Base-by-base conservation (phyloP, 2,329 filamentous ascomycete genomes). In the Cladophialophora yegresii region DNA sequence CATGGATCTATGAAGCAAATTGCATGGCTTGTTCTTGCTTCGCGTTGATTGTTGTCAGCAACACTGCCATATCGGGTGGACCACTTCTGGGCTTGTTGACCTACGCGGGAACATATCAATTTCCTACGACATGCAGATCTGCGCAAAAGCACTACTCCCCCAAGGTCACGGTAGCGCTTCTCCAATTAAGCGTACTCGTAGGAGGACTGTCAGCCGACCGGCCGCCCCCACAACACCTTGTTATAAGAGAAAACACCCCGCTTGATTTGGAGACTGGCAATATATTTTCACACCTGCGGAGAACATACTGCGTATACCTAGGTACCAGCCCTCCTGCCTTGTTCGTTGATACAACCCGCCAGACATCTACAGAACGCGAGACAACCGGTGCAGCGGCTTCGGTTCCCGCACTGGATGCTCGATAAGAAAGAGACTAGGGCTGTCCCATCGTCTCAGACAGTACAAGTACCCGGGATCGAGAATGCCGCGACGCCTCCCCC, bases 401-500 rank as follows among this genome's bases (percentile, higher is more conserved):
- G 16, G 16, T 16, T 43, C 2, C 36, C 36, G 5, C 36, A 43
- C 16, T 43, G 36, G n/a, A 43, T 43, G 36, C 36, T 43, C 36
- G 36, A 43, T 13, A 43, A 43, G 36, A 43, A 13, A 43, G 13
- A 7, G 36, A n/a, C 36, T 2, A 16, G 36, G 13, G 36, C 2
- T 20, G 36, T n/a, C 36, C 36, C 16, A 7, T 43, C 36, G 13
- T 6, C 16, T 16, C 36, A 43, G 8, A 16, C 36, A n/a, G 36
- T 5, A 8, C 36, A 6, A 43, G 36, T n/a, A n/a, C 36, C 36
- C 13, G 36, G n/a, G 8, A 43, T n/a, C 2, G 33, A 45, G 16
- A 36, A 45, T 50, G 53, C 32, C 40, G 8, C 20, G 43, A n/a
- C 45, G 33, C 43, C 32, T 26, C 64, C 67, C 10, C 73, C 74